phyloP scores from a whole-genome alignment of 2,329 filamentous ascomycete species.

The Biscogniauxia mediterranea region DNA sequence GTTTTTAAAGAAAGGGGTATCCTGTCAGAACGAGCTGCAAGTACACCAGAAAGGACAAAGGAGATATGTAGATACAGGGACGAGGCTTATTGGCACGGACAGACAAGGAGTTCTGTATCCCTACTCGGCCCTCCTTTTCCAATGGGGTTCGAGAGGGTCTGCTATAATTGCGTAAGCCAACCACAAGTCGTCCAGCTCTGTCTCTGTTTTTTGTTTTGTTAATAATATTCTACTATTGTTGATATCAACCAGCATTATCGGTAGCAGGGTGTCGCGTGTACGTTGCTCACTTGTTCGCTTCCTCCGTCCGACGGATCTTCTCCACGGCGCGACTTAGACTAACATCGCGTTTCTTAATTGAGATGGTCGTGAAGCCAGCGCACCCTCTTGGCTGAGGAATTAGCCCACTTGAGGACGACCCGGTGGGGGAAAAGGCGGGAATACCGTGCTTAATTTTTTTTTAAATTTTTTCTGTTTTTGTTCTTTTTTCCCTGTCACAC shows the following conservation, averaged over 20 bases:
- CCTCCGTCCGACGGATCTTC: not conserved
- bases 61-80: no score
- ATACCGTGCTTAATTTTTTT: not conserved
- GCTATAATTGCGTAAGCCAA: not conserved
- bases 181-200: not conserved
- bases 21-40: not conserved
- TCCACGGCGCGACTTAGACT: not conserved
- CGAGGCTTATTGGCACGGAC: not conserved
- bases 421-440: not conserved
- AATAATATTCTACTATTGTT: not conserved
- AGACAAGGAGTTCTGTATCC: not conserved
- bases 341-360: not conserved
- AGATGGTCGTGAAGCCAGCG: not conserved
- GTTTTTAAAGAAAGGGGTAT: not conserved
- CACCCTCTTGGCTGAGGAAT: not conserved
- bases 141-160: not conserved
- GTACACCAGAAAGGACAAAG: no score
- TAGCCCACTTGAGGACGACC: not conserved
- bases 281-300: not conserved
- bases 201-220: not conserved
- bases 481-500: not conserved
- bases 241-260: not conserved
- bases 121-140: not conserved
- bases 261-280: not conserved
- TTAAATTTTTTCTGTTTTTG: not conserved